Percentiles rank a stretch among this genome's conserved stretches.
phyloP scores from a whole-genome alignment of 257 asterid genomes.

The Solanum chiquidenum region DNA sequence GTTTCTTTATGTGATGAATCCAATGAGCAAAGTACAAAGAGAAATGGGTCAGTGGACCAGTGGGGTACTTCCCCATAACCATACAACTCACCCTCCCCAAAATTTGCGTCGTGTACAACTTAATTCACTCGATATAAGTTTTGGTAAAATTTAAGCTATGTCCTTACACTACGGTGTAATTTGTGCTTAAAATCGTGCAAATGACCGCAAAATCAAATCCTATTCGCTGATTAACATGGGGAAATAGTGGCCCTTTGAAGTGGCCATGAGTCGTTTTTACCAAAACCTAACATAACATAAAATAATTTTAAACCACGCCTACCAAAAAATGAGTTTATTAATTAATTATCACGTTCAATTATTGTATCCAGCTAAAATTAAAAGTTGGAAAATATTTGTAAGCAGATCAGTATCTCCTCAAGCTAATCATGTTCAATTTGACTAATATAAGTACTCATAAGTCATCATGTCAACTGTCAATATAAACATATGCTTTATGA shows the following conservation, averaged over 20 bases:
- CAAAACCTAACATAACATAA: neutral
- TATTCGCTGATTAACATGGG: neutral
- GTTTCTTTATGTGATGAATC: neutral
- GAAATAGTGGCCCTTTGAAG: neutral
- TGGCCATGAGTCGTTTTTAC: neutral
- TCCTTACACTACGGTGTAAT: neutral
- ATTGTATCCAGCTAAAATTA: neutral
- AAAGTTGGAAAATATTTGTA: neutral
- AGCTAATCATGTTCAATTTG: neutral
- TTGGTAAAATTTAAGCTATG: neutral
- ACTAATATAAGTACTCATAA: neutral
- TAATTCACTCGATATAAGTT: neutral
- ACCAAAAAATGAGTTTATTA: neutral
- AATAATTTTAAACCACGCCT: neutral
- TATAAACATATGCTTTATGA: neutral
- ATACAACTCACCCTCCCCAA: neutral
- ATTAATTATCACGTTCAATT: neutral
- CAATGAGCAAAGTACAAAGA: neutral
- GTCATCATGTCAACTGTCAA: neutral
- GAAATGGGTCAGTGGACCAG: neutral
- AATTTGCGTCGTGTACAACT: fast-evolving
- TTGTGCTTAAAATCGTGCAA: neutral
- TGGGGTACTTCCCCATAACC: neutral
- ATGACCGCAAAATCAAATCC: neutral
- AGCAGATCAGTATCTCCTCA: neutral